These are phyloP conservation scores for Candida pini DNA, from an alignment of 805 yeast genomes.

Conservation along the genomic window DNA sequence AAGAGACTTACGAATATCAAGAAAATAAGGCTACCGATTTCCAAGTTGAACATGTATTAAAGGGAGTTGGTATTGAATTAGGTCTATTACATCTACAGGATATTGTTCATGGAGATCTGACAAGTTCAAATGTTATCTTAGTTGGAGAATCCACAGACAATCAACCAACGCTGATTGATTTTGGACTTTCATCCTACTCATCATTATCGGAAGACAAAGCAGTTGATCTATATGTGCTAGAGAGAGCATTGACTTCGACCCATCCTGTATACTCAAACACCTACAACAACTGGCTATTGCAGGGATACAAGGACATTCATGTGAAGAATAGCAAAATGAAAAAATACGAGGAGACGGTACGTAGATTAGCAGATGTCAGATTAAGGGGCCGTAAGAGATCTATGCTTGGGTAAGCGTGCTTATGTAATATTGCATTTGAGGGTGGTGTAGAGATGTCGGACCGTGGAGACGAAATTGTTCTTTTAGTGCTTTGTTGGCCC, in stretches of 20 bases:
- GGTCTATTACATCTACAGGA: conserved; percentile 71
- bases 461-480: too few relatives aligned
- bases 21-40: conserved; percentile 20
- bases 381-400: conserved; percentile 92
- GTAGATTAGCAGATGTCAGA: conserved; percentile 76
- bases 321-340: conserved; percentile 31
- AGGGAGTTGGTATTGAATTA: conserved; percentile 57
- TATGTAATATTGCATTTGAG: too few relatives aligned
- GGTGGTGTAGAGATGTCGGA: conserved; percentile 4
- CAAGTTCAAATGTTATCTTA: conserved; percentile 80
- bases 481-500: too few relatives aligned
- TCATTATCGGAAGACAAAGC: conserved; percentile 86
- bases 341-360: conserved; percentile 46
- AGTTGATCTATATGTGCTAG: conserved; percentile 92
- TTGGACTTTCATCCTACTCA: conserved; percentile 81
- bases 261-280: conserved; percentile 67
- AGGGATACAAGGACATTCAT: conserved; percentile 54
- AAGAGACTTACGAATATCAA: conserved; percentile 12
- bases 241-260: conserved; percentile 85
- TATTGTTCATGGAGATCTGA: conserved; percentile 89
- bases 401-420: conserved; percentile 61
- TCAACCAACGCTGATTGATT: conserved; percentile 74
- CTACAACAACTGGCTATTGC: conserved; percentile 66
- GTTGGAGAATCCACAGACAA: conserved; percentile 14
- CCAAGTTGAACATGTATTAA: conserved; percentile 39